Conservation (phyloP, 2,329 filamentous ascomycete genomes). For the Apiospora arundinis region DNA sequence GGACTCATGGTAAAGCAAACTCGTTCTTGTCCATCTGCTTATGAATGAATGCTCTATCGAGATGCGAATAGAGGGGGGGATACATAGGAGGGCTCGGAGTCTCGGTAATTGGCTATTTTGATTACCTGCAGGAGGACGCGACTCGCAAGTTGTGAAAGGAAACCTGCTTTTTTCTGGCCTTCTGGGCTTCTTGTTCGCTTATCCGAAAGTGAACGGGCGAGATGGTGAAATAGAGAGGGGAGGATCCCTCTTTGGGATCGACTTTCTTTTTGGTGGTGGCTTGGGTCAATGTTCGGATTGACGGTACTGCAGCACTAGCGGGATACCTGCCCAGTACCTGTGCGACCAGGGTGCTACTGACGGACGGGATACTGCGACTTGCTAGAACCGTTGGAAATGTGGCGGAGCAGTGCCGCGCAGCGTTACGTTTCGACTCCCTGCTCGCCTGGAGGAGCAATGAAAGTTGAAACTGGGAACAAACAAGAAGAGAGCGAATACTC, state of each 20-base stretch:
- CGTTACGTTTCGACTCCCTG: slow-evolving; percentile 18
- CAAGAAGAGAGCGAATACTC: slow-evolving; percentile 6
- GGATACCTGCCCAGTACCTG: slow-evolving; percentile 7
- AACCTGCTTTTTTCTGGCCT: neutral
- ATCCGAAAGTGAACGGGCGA: slow-evolving; percentile 18
- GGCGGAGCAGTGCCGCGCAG: slow-evolving; percentile 15
- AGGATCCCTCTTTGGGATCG: slow-evolving; percentile 11
- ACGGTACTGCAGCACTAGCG: slow-evolving; percentile 10
- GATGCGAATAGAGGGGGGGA: neutral
- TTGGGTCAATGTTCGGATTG: neutral
- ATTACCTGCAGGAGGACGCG: slow-evolving; percentile 16
- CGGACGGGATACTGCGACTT: neutral
- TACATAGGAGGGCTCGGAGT: neutral
- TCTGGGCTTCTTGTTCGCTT: neutral
- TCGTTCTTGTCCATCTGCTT: neutral
- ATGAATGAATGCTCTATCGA: neutral
- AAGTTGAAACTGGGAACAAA: slow-evolving; percentile 19
- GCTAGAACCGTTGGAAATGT: slow-evolving; percentile 14
- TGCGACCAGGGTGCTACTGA: slow-evolving; percentile 11
- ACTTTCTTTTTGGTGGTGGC: slow-evolving; percentile 16
- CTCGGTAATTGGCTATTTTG: slow-evolving; percentile 13
- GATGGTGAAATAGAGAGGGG: slow-evolving; percentile 13
- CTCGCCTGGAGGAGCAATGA: slow-evolving; percentile 18
- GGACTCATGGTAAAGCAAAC: neutral
- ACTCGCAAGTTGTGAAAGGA: slow-evolving; percentile 14